Evolutionary conservation across 495 filamentous ascomycete species (phyloP), one percentile per base, ranked within the genome.

Genomic region (Aspergillus homomorphus): DNA sequence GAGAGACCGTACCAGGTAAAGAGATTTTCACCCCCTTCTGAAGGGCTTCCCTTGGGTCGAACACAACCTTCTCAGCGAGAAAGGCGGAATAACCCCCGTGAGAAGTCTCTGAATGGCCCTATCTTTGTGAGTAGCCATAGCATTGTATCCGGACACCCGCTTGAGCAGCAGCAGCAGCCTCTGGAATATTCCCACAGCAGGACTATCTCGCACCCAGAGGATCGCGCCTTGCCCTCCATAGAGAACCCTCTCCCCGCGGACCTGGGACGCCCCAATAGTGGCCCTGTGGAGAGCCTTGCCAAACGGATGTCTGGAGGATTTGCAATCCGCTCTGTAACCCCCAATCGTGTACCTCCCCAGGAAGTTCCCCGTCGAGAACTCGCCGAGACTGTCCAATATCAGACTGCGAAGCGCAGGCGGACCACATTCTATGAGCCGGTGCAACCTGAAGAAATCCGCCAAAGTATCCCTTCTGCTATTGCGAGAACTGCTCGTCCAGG

Each of bases 201-300:
- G 28, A 43, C 62, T 50, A 64, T 42, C 28, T 24, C 49, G 45
- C 63, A 64, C 33, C 62, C 63, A 44, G 71, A 73, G 63, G 71
- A 75, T 28, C 63, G 56, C 44, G 64, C 65, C 38, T 59, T 79
- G 9, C 76, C 76, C 18, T 79, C 76, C 42, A 75, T 79, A 57
- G 76, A 79, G 58, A 59, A 49, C 51, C 59, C 70, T 42, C 56
- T 67, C 41, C 60, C 70, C 18, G 24, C 46, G 41, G 70, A 74
- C 28, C 66, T 46, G 57, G 68, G 66, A 54, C 63, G 59, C 14
- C 46, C 59, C 45, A 70, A 72, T 45, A 62, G 57, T 50, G 62
- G 56, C 45, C 64, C 65, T 26, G 64, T 76, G 54, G 70, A 72
- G 14, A 58, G 64, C 24, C 61, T 74, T 58, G 58, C 70, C 18